These are phyloP conservation scores for Pythium aristosporum DNA, from an alignment of 352 stramenopile species.

Conservation along the genomic window DNA sequence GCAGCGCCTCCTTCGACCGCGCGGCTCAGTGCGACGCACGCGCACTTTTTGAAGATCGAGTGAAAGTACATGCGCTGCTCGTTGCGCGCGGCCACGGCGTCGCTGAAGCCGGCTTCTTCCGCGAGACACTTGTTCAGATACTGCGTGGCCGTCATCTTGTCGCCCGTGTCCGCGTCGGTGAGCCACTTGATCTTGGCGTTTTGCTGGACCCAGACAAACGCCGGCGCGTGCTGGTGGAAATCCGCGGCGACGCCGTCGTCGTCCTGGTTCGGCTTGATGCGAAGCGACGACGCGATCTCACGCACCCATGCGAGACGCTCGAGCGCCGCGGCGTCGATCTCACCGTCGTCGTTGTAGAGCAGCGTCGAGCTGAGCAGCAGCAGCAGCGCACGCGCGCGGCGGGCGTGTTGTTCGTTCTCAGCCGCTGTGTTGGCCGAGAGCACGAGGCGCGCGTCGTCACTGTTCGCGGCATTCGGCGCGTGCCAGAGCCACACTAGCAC, in stretches of 20 bases:
- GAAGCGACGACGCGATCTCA: constrained; percentile 35
- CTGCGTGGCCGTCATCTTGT: constrained; percentile 45
- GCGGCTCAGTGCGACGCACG: constrained; percentile 52
- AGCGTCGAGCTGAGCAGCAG: constrained; percentile 60
- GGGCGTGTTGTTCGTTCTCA: constrained; percentile 15
- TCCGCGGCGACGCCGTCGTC: constrained; percentile 42
- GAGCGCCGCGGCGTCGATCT: constrained; percentile 44
- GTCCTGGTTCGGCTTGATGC: constrained; percentile 60
- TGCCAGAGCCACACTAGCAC: constrained; percentile 58
- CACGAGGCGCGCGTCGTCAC: constrained; percentile 18
- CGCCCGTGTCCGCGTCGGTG: constrained; percentile 38
- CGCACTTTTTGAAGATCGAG: constrained; percentile 39
- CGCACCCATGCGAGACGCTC: constrained; percentile 51
- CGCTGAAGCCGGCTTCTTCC: constrained; percentile 55
- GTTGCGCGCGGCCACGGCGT: constrained; percentile 51
- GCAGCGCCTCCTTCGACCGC: constrained; percentile 41
- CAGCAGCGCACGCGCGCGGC: constrained; percentile 33
- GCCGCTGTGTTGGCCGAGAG: constrained; percentile 12
- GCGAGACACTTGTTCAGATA: constrained; percentile 51
- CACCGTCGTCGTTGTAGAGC: constrained; percentile 58
- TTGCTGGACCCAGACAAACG: constrained; percentile 58
- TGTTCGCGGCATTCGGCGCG: not conserved
- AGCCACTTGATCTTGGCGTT: constrained; percentile 80
- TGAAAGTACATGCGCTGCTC: constrained; percentile 60
- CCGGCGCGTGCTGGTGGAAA: constrained; percentile 50